Evolutionary conservation across 2,329 filamentous ascomycete species (phyloP), one percentile per base, ranked within the genome.

Genomic region (Ophiostoma tasmaniense): DNA sequence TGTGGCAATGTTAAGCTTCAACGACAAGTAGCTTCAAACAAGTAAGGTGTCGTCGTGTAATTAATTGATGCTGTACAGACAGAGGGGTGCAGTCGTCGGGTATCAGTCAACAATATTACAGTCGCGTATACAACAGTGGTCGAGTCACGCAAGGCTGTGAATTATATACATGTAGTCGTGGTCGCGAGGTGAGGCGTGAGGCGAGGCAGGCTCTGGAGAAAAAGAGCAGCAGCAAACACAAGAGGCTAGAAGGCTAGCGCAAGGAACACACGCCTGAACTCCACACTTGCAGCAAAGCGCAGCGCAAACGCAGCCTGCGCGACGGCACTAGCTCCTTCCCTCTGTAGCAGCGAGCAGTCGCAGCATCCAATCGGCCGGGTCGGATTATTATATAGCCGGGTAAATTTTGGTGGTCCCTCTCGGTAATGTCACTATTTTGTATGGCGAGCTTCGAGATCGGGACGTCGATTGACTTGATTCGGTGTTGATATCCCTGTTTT

Each of bases 351-450:
- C 59, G 20, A 33, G 59, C 30, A 62, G 50, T 33, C 20, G 33
- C 30, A 37, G 61, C 7, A 62, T 20, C 61, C 33, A 64, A 64
- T 64, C 33, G 61, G 33, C 20, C 61, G 61, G 61, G 28, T 22
- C 71, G 71, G 71, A 72, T 42, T 20, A 72, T 67, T 33, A n/a
- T 67, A 64, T 66, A 1, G 37, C 71, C 71, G 71, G 28, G 28
- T 55, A 70, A 66, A 64, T 68, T 68, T 62, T 55, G 64, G 42
- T 55, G 37, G 55, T 37, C 52, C 35, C 14, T 45, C 28, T 11
- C 37, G 11, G 61, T 33, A 64, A n/a, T 33, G 33, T 64, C 61
- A 37, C 61, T 22, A 64, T 64, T 64, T 64, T 64, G 61, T 37
- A 62, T 64, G 30, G 61, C 30, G 22, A 64, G 14, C 35, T 61